A percentile compares a stretch with the other conserved stretches of the same genome.
phyloP scores from a whole-genome alignment of 441 rosid species.

The Isatis lusitanica region DNA sequence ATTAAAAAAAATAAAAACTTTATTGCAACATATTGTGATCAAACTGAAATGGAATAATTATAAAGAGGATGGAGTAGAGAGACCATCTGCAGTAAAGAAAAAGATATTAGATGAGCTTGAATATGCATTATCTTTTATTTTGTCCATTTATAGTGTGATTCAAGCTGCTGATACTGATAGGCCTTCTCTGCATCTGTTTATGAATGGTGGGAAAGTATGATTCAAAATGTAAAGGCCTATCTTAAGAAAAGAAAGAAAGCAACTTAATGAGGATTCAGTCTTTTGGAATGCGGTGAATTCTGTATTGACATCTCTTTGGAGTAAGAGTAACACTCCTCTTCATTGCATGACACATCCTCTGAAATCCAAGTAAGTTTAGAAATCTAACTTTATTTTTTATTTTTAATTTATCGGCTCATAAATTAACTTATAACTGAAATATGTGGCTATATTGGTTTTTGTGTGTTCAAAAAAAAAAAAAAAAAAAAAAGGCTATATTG shows the following conservation, averaged over 20 bases:
- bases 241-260: neutral
- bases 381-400: too few species aligned
- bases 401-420: too few species aligned
- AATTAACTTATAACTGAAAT: too few species aligned
- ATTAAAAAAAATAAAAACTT: neutral
- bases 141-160: neutral
- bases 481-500: too few species aligned
- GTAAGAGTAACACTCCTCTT: neutral
- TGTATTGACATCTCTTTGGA: neutral
- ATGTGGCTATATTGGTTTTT: too few species aligned
- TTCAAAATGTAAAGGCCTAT: neutral
- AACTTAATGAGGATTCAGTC: neutral
- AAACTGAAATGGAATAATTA: conserved; percentile 11
- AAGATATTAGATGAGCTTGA: neutral
- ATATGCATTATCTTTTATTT: conserved; percentile 3
- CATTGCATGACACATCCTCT: neutral
- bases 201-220: neutral
- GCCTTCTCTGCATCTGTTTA: neutral
- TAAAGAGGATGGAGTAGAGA: neutral
- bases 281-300: neutral
- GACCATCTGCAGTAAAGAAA: neutral
- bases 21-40: neutral
- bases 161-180: neutral
- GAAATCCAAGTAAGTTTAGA: neutral
- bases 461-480: too few species aligned